Conservation (phyloP, 306 rosid genomes). For the Castanospermum australe region DNA sequence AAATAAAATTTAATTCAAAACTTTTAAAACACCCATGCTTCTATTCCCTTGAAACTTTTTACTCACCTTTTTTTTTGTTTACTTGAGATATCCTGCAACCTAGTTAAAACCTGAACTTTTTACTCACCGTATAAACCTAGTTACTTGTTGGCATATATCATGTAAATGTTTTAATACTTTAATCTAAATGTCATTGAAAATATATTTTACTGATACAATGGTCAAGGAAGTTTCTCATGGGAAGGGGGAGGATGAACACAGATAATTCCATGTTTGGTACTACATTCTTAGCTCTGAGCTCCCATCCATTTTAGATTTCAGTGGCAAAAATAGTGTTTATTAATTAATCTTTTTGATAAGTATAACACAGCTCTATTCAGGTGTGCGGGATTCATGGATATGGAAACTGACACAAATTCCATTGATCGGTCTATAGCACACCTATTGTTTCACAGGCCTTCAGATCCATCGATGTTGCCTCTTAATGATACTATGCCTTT, state of each 20-base stretch:
- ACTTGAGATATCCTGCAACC: not conserved
- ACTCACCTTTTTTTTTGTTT: not conserved
- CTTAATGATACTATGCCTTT: conserved; percentile 30
- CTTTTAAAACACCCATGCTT: too few species aligned
- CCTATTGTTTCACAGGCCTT: conserved; percentile 73
- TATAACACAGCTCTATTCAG: conserved; percentile 30
- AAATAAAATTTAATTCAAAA: too few species aligned
- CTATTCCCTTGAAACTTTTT: not conserved
- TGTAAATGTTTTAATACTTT: not conserved
- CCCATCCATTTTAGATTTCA: not conserved
- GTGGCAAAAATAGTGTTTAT: not conserved
- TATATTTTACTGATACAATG: not conserved
- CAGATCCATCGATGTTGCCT: conserved; percentile 50
- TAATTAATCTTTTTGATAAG: not conserved
- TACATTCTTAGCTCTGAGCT: not conserved
- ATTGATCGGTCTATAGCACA: conserved; percentile 76
- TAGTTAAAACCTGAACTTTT: not conserved
- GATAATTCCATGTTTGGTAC: not conserved
- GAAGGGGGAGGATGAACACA: not conserved
- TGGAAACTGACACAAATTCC: conserved; percentile 74
- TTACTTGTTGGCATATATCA: not conserved
- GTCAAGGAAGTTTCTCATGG: not conserved
- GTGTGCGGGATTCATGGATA: conserved; percentile 49
- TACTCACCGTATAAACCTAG: too few species aligned
- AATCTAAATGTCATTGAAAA: not conserved